phyloP scores from a whole-genome alignment of 2,329 filamentous ascomycete species.

The Epicoccum nigrum region DNA sequence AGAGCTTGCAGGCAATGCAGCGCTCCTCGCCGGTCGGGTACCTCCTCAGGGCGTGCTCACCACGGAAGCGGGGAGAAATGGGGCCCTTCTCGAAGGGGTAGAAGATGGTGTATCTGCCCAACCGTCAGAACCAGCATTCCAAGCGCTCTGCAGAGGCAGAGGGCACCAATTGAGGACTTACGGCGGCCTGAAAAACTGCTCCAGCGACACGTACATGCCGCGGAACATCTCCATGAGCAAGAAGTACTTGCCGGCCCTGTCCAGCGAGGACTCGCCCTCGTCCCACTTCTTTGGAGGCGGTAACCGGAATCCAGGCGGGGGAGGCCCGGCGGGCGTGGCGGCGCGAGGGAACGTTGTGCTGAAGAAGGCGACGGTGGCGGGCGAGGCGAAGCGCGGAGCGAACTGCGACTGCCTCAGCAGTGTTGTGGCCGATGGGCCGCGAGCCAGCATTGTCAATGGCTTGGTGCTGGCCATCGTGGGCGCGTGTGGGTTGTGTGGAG shows the following conservation, averaged over 20 bases:
- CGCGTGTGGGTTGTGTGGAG: slow-evolving; percentile 35
- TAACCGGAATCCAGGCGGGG: slow-evolving; percentile 80
- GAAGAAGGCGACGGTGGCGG: slow-evolving; percentile 63
- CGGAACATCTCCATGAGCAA: slow-evolving; percentile 93
- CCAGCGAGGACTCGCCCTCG: slow-evolving; percentile 76
- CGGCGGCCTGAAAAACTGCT: slow-evolving; percentile 98
- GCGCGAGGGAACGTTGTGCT: slow-evolving; percentile 66
- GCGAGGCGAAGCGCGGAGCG: slow-evolving; percentile 46
- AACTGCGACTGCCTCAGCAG: slow-evolving; percentile 46
- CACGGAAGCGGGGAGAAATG: slow-evolving; percentile 96
- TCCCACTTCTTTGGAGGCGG: slow-evolving; percentile 78
- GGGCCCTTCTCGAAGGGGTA: slow-evolving; percentile 99
- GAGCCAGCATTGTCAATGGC: slow-evolving; percentile 56
- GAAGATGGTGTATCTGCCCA: slow-evolving; percentile 87
- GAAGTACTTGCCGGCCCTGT: slow-evolving; percentile 92
- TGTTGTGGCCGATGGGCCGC: slow-evolving; percentile 50
- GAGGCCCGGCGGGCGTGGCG: slow-evolving; percentile 75
- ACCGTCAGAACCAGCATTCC: slow-evolving; percentile 33
- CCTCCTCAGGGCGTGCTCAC: slow-evolving; percentile 93
- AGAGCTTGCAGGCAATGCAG: slow-evolving; percentile 99
- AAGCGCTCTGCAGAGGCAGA: slow-evolving; percentile 1
- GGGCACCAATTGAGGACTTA: slow-evolving; percentile 62
- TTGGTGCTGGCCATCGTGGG: slow-evolving; percentile 56
- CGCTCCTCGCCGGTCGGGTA: slow-evolving; percentile 98
- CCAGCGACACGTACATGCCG: slow-evolving; percentile 96